Percentiles rank a stretch among this genome's conserved stretches.
These are phyloP conservation scores for Cenococcum geophilum DNA, from an alignment of 495 filamentous ascomycete species.

Conservation along the genomic window DNA sequence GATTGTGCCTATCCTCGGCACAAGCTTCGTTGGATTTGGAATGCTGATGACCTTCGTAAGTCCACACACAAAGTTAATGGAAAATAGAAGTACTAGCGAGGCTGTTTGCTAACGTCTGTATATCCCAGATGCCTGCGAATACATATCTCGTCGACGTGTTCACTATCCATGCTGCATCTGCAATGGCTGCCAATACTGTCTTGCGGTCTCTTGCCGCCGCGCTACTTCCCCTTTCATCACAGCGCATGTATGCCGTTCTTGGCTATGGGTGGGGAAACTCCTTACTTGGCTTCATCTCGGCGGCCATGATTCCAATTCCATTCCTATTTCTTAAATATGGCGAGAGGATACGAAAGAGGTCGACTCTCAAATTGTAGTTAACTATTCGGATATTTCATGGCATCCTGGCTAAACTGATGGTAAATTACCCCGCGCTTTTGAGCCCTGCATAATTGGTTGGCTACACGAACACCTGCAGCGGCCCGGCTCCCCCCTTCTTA, in stretches of 20 bases:
- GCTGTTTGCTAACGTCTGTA: background rate
- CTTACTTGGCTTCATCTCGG: conserved; percentile 35
- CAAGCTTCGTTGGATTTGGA: conserved; percentile 31
- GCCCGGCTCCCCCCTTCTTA: no score
- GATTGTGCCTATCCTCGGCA: conserved; percentile 34
- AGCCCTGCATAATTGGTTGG: no score
- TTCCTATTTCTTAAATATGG: conserved; percentile 38
- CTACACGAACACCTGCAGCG: no score
- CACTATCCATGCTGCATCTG: conserved; percentile 29
- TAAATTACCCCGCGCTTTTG: no score
- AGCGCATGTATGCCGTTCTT: conserved; percentile 21
- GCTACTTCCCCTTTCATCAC: conserved; percentile 26
- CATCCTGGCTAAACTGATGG: no score
- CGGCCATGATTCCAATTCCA: conserved; percentile 37
- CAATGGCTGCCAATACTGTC: conserved; percentile 34
- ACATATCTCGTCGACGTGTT: conserved; percentile 35
- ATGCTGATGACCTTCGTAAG: conserved; percentile 32
- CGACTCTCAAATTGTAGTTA: conserved; percentile 28
- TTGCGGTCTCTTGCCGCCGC: conserved; percentile 24
- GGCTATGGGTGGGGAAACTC: conserved; percentile 42
- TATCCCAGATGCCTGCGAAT: conserved; percentile 27
- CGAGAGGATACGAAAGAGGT: conserved; percentile 40
- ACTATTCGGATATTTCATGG: no score
- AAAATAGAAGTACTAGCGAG: background rate
- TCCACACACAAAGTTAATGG: background rate